Percentiles rank a stretch among this genome's conserved stretches.
Evolutionary conservation across 2,329 filamentous ascomycete genomes (phyloP).

Genomic region (Diplodia intermedia): DNA sequence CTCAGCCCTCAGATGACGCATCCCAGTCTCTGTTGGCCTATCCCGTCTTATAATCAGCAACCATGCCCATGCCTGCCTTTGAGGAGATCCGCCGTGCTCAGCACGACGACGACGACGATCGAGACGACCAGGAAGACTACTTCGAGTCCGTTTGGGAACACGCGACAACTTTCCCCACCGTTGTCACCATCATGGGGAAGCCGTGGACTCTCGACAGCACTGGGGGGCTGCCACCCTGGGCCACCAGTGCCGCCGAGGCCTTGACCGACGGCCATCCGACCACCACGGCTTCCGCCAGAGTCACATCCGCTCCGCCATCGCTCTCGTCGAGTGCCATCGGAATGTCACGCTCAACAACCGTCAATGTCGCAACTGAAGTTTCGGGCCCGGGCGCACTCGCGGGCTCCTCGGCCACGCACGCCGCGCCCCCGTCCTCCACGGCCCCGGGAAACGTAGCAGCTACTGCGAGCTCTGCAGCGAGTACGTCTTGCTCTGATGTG

Average conservation of each 20-base stretch:
- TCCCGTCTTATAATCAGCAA: slow-evolving; percentile 14
- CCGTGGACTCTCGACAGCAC: not conserved
- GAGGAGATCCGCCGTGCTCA: slow-evolving; percentile 7
- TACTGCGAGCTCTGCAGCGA: not conserved
- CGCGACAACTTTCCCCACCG: not conserved
- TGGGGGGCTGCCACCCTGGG: not conserved
- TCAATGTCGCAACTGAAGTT: too few relatives aligned
- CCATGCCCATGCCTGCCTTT: slow-evolving; percentile 1
- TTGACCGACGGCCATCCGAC: not conserved
- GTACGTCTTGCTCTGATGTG: slow-evolving; percentile 9
- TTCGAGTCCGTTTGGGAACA: not conserved
- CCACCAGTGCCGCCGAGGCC: not conserved
- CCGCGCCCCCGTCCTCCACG: too few relatives aligned
- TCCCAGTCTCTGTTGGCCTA: not conserved
- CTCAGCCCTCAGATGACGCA: slow-evolving; percentile 30
- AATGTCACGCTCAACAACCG: too few relatives aligned
- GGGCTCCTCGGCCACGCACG: too few relatives aligned
- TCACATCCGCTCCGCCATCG: too few relatives aligned
- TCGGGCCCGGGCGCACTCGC: not conserved
- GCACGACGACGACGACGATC: not conserved
- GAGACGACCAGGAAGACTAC: not conserved
- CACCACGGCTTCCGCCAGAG: too few relatives aligned
- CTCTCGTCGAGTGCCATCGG: too few relatives aligned
- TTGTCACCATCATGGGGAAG: not conserved
- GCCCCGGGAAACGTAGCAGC: too few relatives aligned